Evolutionary conservation across 129 eudicot genomes (phyloP), one percentile per base, ranked within the genome.

Genomic region (Mikania micrantha): DNA sequence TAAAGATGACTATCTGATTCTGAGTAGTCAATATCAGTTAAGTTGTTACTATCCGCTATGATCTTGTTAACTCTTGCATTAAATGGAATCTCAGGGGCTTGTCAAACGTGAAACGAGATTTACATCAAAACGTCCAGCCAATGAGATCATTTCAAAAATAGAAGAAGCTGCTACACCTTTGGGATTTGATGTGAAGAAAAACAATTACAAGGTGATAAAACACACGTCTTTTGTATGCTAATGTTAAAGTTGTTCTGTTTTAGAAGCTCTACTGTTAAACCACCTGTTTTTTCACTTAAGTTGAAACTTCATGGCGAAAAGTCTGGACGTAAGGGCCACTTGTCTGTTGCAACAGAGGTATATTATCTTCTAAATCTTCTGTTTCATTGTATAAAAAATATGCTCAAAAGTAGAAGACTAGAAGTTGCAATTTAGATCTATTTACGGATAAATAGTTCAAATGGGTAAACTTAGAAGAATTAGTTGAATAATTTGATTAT

Each of bases 291-390:
- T 56, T n/a, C 9, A 66, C 52, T 40, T 57, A 67, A 94, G 99
- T 56, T 94, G 85, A 94, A 90, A 82, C 87, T 94, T 75, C 90
- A 87, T 17, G 99, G 95, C 36, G 99, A 94, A 77, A 94, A 94
- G 77, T 75, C 81, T 20, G 99, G 99, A 27, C 99, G 95, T 7
- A 94, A 94, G 85, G 99, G 99, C 59, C 99, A 83, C 62, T 66
- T 94, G 21, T 83, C 96, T 45, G 85, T 94, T 79, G 87, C 99
- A 68, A 94, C 99, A 13, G 99, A 94, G 99, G 99, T 89, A 75
- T 74, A 65, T 68, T 77, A 16, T 34, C 29, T 13, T 22, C 20
- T 21, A 15, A 41, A 22, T 31, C 25, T 44, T 17, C 34, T 40
- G 29, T 27, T 35, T 45, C 60, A 20, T 12, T 22, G 3, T 19